These are phyloP conservation scores for Arthrobotrys musiformis DNA, from an alignment of 2,329 filamentous ascomycete genomes.

Conservation along the genomic window DNA sequence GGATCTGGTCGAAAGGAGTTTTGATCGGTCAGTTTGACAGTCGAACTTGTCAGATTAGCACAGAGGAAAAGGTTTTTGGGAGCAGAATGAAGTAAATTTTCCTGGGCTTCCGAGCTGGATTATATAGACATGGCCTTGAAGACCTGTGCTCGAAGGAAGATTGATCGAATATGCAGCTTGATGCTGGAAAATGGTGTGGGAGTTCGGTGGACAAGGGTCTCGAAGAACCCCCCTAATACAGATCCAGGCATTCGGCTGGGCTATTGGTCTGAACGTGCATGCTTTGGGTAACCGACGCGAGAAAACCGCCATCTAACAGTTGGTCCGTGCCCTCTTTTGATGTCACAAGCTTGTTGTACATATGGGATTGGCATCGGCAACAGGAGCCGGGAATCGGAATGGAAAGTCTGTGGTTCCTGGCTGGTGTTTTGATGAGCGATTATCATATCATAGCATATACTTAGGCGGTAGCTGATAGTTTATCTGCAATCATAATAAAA, in stretches of 20 bases:
- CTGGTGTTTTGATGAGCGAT: no score
- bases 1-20: background rate
- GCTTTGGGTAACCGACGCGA: constrained; percentile 55
- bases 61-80: background rate
- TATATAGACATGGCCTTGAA: constrained; percentile 46
- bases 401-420: background rate
- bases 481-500: no score
- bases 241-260: constrained; percentile 56
- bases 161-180: constrained; percentile 53
- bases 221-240: constrained; percentile 52
- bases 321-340: constrained; percentile 52
- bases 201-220: constrained; percentile 55
- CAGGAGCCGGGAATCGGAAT: constrained; percentile 1
- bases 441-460: no score
- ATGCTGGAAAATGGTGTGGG: constrained; percentile 55
- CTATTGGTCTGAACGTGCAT: constrained; percentile 55
- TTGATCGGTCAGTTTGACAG: background rate
- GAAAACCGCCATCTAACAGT: constrained; percentile 45
- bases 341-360: constrained; percentile 14
- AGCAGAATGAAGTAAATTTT: constrained; percentile 7
- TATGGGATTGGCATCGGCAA: constrained; percentile 4
- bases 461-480: no score
- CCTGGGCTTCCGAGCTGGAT: constrained; percentile 40
- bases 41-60: background rate
- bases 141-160: constrained; percentile 18